Percentiles rank a stretch among this genome's conserved stretches.
Evolutionary conservation across 257 asterid genomes (phyloP).

Genomic region (Solanum pennellii): DNA sequence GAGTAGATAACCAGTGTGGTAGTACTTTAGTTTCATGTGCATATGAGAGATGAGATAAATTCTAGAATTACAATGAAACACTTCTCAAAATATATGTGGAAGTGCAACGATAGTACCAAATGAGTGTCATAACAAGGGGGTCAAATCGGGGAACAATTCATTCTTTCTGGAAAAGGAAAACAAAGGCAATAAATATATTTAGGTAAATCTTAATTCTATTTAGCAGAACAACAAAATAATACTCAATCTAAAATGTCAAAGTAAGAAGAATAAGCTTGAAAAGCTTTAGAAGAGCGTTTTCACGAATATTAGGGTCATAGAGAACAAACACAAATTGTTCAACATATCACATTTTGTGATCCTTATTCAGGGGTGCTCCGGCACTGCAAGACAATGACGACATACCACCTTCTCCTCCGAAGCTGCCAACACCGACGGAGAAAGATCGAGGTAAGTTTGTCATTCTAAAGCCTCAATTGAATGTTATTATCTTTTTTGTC

Average conservation of each 20-base stretch:
- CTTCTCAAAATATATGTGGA: conserved; percentile 12
- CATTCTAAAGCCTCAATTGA: conserved; percentile 3
- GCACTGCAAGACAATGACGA: not conserved
- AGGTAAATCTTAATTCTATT: not conserved
- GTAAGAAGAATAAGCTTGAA: not conserved
- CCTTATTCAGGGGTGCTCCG: conserved; percentile 21
- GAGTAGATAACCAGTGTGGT: not conserved
- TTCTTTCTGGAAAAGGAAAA: not conserved
- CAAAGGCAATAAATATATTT: not conserved
- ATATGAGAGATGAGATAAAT: not conserved
- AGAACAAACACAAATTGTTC: conserved; percentile 15
- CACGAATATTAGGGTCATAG: not conserved
- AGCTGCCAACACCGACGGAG: conserved; percentile 17
- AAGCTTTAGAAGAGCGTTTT: conserved; percentile 13
- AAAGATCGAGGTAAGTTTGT: conserved; percentile 23
- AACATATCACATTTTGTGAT: conserved; percentile 54
- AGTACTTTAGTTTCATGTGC: not conserved
- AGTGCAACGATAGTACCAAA: conserved; percentile 20
- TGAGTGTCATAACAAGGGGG: conserved; percentile 19
- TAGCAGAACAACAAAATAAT: not conserved
- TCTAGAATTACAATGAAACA: not conserved
- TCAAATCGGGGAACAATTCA: conserved; percentile 3
- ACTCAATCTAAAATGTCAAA: not conserved
- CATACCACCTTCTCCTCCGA: not conserved
- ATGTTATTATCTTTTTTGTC: not conserved